Base-by-base conservation (phyloP, 768 basidiomycete genomes). In the Daedaleopsis nitida region DNA sequence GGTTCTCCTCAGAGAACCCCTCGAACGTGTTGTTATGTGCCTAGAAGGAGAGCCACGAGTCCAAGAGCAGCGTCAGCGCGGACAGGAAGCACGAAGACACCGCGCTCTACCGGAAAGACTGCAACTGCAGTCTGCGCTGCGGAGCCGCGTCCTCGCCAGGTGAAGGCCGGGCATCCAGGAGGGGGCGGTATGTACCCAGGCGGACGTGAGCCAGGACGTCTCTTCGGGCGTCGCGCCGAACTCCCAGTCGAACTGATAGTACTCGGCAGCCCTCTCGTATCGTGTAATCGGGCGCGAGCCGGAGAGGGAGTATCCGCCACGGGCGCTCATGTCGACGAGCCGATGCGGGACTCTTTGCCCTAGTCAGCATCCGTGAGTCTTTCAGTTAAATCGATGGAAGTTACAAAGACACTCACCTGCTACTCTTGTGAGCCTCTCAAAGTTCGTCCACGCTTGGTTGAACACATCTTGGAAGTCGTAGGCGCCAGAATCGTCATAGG, bases 1-100 rank as follows among this genome's bases (percentile, higher is more conserved):
- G 69, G 61, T 87, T 85, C 21, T 75, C 75, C 27, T 77, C 76
- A 0, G 86, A 84, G 67, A 86, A 89, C 0, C 75, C 68, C 45
- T 80, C 74, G 66, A 77, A 80, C 16, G 88, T 88, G 65, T 82
- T 85, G 67, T 89, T 89, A 66, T 87, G 85, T 52, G 81, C 83
- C 86, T 86, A 8, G 17, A n/a, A n/a, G n/a, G n/a, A n/a, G n/a
- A 17, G 47, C 14, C 47, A 52, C n/a, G 55, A 9, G 24, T 11
- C 5, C 13, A 19, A 11, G 17, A 7, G 10, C 42, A n/a, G 44
- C 45, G 67, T 68, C 57, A 65, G 62, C 65, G 10, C 23, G 34
- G 23, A 37, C 23, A 14, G 23, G 27, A 5, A 21, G 38, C 16
- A 55, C 44, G 19, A 14, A 42, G 27, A 38, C 56, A 39, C 55